These are phyloP conservation scores for Arthrobotrys iridis DNA, from an alignment of 2,329 filamentous ascomycete species.

Conservation along the genomic window DNA sequence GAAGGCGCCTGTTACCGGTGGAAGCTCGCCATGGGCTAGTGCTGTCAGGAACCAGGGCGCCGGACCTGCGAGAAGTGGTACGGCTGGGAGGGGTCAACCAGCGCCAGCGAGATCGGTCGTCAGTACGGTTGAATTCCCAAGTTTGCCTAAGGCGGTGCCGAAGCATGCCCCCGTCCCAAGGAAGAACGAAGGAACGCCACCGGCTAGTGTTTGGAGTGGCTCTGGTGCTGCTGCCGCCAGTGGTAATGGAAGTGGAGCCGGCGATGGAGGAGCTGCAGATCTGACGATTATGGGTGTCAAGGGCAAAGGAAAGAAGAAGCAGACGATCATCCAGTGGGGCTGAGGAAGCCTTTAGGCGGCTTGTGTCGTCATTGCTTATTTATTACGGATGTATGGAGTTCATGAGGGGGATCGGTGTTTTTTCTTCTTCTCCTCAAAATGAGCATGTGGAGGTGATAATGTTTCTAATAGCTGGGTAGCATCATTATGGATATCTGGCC, in stretches of 20 bases:
- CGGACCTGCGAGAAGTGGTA: conserved; percentile 83
- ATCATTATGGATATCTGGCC: neutral
- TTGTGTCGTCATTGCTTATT: neutral
- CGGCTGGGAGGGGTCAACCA: conserved; percentile 63
- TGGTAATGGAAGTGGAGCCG: conserved; percentile 55
- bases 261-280: conserved; percentile 37
- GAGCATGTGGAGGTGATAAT: neutral
- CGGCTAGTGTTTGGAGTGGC: conserved; percentile 57
- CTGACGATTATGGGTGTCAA: conserved; percentile 57
- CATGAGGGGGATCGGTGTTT: neutral
- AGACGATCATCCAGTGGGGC: conserved; percentile 62
- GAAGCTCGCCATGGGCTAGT: conserved; percentile 54
- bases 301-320: conserved; percentile 62
- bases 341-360: conserved; percentile 50
- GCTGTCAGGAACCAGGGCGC: conserved; percentile 62
- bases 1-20: conserved; percentile 43
- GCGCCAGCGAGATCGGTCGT: neutral
- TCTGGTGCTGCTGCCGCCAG: conserved; percentile 25
- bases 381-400: conserved; percentile 6
- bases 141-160: conserved; percentile 60
- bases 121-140: conserved; percentile 62
- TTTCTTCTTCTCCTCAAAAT: too few species aligned
- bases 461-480: neutral
- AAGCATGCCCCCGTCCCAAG: conserved; percentile 53
- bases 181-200: conserved; percentile 53